Base-by-base conservation (phyloP, 2,329 filamentous ascomycete species). In the Penicillium sp. region DNA sequence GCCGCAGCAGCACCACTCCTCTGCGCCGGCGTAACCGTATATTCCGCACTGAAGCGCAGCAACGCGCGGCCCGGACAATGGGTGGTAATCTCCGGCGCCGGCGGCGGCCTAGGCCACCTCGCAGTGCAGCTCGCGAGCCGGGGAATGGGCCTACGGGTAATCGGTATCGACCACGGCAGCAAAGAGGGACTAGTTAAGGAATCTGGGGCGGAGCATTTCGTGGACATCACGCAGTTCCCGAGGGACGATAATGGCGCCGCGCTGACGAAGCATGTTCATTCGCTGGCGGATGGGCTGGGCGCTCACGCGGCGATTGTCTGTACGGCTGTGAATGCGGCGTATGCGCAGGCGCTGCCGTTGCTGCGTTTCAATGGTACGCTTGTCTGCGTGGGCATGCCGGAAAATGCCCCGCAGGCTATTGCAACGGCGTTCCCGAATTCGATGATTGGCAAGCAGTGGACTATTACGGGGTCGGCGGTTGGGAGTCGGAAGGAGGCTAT, bases 11-110 rank as follows among this genome's bases (percentile, higher is more conserved):
- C 87, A 1, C 87, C 86, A 0, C 81, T 89, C 76, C 80, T 89
- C 52, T 89, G 86, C 71, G 86, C 86, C 15, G 87, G 87, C 29
- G 80, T 89, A 15, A 89, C 86, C 1, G 83, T 85, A n/a, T 89
- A 89, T 74, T 76, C 82, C 3, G 87, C 86, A 23, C 79, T 90
- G 44, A 82, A 83, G 55, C 87, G 87, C 67, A 81, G 81, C 56
- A 79, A 80, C 41, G 84, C 84, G 3, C 78, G 81, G 54, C 80
- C 82, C 2, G 86, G 86, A 6, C 79, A 86, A 49, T 86, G 79
- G 78, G 80, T 89, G 2, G 81, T 85, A 0, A 81, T 89, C 39
- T 77, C 80, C 42, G 83, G 84, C 29, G 84, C 84, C 0, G 86
- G 86, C 44, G 85, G 85, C 58, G 86, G 86, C 4, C 75, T 88